Evolutionary conservation across 805 yeast genomes (phyloP).

Genomic region (Candida coleopterorum): DNA sequence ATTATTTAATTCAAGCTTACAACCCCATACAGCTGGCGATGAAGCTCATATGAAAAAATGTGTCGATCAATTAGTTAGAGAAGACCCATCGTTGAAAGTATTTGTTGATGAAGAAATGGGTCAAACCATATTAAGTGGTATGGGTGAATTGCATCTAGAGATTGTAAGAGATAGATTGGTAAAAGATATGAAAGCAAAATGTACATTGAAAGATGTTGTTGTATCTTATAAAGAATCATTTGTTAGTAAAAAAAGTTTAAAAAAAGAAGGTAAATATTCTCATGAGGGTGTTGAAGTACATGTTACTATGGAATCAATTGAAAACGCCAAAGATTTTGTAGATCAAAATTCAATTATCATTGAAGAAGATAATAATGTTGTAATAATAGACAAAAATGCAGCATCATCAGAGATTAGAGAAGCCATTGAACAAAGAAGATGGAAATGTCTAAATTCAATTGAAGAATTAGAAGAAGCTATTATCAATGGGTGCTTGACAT

Average conservation of each 20-base stretch:
- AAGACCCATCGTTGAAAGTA: slow-evolving; percentile 83
- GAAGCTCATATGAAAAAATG: slow-evolving; percentile 68
- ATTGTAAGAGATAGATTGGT: slow-evolving; percentile 76
- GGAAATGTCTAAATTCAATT: slow-evolving; percentile 46
- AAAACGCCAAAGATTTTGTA: slow-evolving; percentile 34
- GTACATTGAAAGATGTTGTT: slow-evolving; percentile 75
- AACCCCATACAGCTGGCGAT: slow-evolving; percentile 82
- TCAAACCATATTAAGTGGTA: slow-evolving; percentile 85
- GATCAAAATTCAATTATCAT: slow-evolving; percentile 37
- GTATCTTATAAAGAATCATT: slow-evolving; percentile 84
- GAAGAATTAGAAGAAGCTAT: slow-evolving; percentile 52
- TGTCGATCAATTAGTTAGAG: slow-evolving; percentile 61
- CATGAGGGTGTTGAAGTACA: slow-evolving; percentile 20
- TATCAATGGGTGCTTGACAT: slow-evolving; percentile 54
- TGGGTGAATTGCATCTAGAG: slow-evolving; percentile 96
- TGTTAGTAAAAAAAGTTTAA: slow-evolving; percentile 5
- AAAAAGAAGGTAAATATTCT: slow-evolving; percentile 14
- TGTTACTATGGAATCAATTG: slow-evolving; percentile 31
- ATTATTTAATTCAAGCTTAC: slow-evolving; percentile 79
- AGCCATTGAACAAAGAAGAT: slow-evolving; percentile 31
- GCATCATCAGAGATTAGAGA: slow-evolving; percentile 22
- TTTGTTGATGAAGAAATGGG: slow-evolving; percentile 79
- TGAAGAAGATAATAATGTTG: slow-evolving; percentile 46
- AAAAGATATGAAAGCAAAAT: slow-evolving; percentile 78
- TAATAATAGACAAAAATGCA: slow-evolving; percentile 31